phyloP scores from a whole-genome alignment of 768 basidiomycete genomes.

The Tricholoma matsutake region DNA sequence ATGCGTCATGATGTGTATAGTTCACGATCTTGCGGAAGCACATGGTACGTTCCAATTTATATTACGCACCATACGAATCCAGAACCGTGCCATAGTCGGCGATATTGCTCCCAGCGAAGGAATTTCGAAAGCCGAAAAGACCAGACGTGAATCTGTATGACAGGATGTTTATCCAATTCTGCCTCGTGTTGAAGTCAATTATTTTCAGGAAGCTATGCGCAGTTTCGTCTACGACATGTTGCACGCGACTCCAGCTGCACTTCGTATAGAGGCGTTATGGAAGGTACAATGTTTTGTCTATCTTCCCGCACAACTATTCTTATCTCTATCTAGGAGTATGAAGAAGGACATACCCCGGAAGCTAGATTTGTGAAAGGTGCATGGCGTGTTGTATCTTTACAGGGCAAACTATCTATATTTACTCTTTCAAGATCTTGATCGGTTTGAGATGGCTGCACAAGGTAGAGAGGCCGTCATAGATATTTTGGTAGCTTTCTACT shows the following conservation, averaged over 20 bases:
- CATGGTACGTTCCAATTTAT: constrained; percentile 49
- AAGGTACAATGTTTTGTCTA: constrained; percentile 39
- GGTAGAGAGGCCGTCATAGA: constrained; percentile 34
- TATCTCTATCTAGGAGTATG: constrained; percentile 64
- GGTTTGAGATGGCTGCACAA: constrained; percentile 87
- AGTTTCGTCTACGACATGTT: constrained; percentile 89
- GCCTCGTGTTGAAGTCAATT: background rate
- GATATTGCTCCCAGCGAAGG: constrained; percentile 92
- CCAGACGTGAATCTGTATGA: constrained; percentile 64
- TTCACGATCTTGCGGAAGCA: constrained; percentile 96
- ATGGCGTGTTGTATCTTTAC: background rate
- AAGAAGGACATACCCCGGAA: constrained; percentile 67
- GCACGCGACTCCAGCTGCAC: constrained; percentile 66
- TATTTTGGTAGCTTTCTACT: too few species aligned
- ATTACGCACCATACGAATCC: background rate
- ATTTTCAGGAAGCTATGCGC: constrained; percentile 76
- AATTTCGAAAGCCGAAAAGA: constrained; percentile 79
- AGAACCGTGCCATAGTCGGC: constrained; percentile 55
- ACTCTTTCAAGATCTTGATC: constrained; percentile 62
- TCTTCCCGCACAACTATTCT: background rate
- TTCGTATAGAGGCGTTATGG: constrained; percentile 70
- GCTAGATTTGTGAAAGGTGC: constrained; percentile 85
- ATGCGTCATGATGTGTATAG: constrained; percentile 86
- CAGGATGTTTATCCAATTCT: background rate
- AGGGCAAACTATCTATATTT: background rate